Base-by-base conservation (phyloP, 2,329 filamentous ascomycete species). In the Cladosporium sp. region DNA sequence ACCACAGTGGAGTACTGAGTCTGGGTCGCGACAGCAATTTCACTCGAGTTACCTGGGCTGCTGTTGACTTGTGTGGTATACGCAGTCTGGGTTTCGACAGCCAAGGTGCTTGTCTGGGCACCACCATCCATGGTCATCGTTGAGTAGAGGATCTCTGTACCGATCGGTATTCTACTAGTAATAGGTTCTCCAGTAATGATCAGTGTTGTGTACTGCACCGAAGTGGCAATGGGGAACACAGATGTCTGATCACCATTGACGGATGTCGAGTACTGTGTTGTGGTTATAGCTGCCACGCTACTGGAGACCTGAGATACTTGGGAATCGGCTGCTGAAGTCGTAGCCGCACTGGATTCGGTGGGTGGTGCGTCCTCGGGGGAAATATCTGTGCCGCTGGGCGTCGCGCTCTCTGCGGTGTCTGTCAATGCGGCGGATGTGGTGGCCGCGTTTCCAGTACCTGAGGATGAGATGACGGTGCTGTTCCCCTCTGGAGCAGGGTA, bases 131-230 rank as follows among this genome's bases (percentile, higher is more conserved):
- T 39, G n/a, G 34, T 35, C 2, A 54, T 34, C 3, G 51, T 54
- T 2, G 51, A 54, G 15, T 54, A 54, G 7, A 39, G 39, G 17
- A 54, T 32, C n/a, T 24, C 37, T 7, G 51, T 54, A 12, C 47
- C 47, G 13, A 44, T 44, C 12, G 51, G 37, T 0, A 54, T 25
- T 20, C 22, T 28, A 19, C 37, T 54, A 17, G 51, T 54, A 7
- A 35, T 32, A 17, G 36, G 24, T 15, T 19, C 25, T 19, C 51
- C 51, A 8, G 39, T 24, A 28, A 40, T 54, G 7, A 54, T 12
- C 25, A 44, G 42, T 15, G 51, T 54, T 17, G 51, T 44, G 51
- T 54, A 54, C 17, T 54, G 51, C 36, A 44, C 28, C 7, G 37
- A 44, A 35, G 51, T 54, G 3, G 51, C 51, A 32, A 54, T 15